Evolutionary conservation across 2,329 filamentous ascomycete species (phyloP), one percentile per base, ranked within the genome.

Genomic region (Phoma sp.): DNA sequence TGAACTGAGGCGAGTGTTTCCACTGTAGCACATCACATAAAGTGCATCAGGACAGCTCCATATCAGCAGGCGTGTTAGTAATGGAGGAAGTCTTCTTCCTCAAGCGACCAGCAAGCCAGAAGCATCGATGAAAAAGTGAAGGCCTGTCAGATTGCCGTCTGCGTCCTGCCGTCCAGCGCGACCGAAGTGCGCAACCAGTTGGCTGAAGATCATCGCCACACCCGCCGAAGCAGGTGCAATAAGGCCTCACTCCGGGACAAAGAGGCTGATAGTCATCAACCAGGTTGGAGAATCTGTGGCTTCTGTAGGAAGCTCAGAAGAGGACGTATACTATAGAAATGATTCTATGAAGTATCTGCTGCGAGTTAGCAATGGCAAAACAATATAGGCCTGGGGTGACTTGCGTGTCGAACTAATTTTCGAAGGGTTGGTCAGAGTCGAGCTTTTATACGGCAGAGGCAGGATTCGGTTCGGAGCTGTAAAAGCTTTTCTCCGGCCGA

Each of bases 161-260:
- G 85, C 84, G 85, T 89, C 90, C 90, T 90, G 89, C 89, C 89
- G 81, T 82, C 78, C 80, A 81, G 78, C 81, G 85, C 84, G 89
- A 88, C 89, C 89, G 81, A 92, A 88, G 86, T 86, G 87, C 85
- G 84, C 88, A 83, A 80, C 70, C 61, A 75, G 82, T 82, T 80
- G 88, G 90, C 89, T 88, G 83, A 89, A 95, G 91, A 95, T 96
- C 92, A 95, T 95, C 89, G 92, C 87, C 88, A 88, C 88, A 87
- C 85, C 89, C 89, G 93, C 86, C 90, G 90, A 87, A 88, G 84
- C 77, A 82, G 79, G 79, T 55, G 79, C 74, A 83, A 80, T 79
- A 71, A 79, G 82, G 83, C 79, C 89, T 93, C 90, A 95, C 90
- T 92, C 90, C 91, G 86, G 88, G 89, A 88, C 81, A 84, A 83